A percentile compares a stretch with the other conserved stretches of the same genome.
phyloP scores from a whole-genome alignment of 2,329 filamentous ascomycete genomes.

The Stagonosporopsis chrysanthemi region DNA sequence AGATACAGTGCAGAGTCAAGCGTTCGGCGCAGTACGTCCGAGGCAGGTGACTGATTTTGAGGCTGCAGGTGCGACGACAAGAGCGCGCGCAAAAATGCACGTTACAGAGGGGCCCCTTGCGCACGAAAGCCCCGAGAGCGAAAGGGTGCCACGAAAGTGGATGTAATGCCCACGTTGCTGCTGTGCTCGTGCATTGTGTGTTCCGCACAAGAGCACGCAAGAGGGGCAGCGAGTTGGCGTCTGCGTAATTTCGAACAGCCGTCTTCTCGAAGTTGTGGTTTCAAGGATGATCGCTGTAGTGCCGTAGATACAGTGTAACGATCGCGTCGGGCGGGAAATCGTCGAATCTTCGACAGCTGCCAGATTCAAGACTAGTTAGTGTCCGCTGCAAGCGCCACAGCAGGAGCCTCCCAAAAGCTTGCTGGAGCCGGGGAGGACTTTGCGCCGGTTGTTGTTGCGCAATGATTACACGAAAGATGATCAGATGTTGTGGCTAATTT shows the following conservation, averaged over 20 bases:
- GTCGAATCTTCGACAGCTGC: conserved; percentile 12
- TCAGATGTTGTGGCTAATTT: conserved; percentile 7
- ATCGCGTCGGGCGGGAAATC: conserved; percentile 27
- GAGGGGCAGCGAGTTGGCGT: conserved; percentile 15
- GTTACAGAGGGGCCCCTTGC: conserved; percentile 15
- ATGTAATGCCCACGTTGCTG: conserved; percentile 19
- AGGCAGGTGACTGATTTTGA: conserved; percentile 17
- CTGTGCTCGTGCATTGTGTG: conserved; percentile 18
- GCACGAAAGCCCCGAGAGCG: conserved; percentile 4
- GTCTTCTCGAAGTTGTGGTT: conserved; percentile 32
- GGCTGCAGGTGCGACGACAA: conserved; percentile 15
- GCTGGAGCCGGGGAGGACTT: neutral
- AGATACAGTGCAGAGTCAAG: conserved; percentile 16
- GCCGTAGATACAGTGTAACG: conserved; percentile 12
- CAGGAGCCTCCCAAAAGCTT: neutral
- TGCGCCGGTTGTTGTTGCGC: conserved; percentile 11
- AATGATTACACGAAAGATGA: conserved; percentile 10
- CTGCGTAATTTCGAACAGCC: conserved; percentile 28
- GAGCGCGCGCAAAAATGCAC: conserved; percentile 9
- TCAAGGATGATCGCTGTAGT: conserved; percentile 31
- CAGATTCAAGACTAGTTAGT: conserved; percentile 12
- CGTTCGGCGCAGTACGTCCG: conserved; percentile 13
- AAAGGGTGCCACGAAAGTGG: conserved; percentile 6
- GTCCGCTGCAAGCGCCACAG: conserved; percentile 1
- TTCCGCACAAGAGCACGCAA: conserved; percentile 10